Evolutionary conservation across 139 green algal genomes (phyloP).

Genomic region (Volvox africanus): DNA sequence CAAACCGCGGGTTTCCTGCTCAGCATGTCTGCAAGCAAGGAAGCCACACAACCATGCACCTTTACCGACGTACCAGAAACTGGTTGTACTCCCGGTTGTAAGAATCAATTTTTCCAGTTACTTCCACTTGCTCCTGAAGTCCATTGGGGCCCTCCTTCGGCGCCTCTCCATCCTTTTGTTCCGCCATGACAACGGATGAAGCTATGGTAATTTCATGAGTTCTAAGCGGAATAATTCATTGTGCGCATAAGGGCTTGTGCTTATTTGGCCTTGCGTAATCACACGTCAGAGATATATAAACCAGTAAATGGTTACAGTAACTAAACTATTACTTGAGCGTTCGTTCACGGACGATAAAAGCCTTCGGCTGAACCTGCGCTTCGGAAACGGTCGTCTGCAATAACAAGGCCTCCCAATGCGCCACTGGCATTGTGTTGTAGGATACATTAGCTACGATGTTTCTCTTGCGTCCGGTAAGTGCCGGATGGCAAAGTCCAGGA

Average conservation of each 20-base stretch:
- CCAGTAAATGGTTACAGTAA: too few relatives aligned
- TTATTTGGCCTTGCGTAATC: too few relatives aligned
- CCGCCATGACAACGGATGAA: not conserved
- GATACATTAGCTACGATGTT: too few relatives aligned
- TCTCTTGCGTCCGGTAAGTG: too few relatives aligned
- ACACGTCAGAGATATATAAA: too few relatives aligned
- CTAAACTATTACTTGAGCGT: too few relatives aligned
- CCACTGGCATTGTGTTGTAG: too few relatives aligned
- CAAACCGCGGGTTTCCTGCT: not conserved
- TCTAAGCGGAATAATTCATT: not conserved
- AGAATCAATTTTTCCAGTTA: constrained; percentile 23
- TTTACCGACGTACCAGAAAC: constrained; percentile 54
- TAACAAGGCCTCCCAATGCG: too few relatives aligned
- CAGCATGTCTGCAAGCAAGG: not conserved
- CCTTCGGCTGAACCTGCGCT: too few relatives aligned
- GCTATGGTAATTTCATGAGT: not conserved
- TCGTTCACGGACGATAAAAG: too few relatives aligned
- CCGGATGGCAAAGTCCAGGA: too few relatives aligned
- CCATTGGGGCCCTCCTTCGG: not conserved
- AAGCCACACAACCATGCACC: not conserved
- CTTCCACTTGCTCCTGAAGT: constrained; percentile 30
- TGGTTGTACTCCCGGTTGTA: constrained; percentile 59
- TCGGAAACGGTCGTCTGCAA: too few relatives aligned
- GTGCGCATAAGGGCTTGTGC: not conserved
- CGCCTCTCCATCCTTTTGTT: constrained; percentile 1